A percentile compares a stretch with the other conserved stretches of the same genome.
These are phyloP conservation scores for Prunus salicina DNA, from an alignment of 306 rosid genomes.

Conservation along the genomic window DNA sequence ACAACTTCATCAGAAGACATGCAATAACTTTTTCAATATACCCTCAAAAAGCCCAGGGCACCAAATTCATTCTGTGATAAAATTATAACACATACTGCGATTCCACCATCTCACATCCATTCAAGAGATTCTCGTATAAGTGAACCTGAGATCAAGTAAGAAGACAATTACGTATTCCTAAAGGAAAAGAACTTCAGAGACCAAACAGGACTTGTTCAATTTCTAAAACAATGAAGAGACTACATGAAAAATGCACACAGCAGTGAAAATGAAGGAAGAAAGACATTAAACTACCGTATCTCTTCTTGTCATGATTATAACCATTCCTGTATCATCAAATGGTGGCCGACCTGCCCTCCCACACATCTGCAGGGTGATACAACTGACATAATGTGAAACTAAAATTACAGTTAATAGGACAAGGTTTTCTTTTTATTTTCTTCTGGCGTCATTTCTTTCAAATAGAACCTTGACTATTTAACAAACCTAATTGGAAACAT, in stretches of 20 bases:
- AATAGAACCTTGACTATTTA: not conserved
- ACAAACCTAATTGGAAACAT: not conserved
- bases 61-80: constrained; percentile 16
- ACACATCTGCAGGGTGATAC: constrained; percentile 59
- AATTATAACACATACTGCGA: constrained; percentile 65
- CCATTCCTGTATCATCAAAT: constrained; percentile 95
- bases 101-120: constrained; percentile 94
- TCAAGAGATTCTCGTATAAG: constrained; percentile 87
- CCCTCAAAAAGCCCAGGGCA: constrained; percentile 13
- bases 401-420: not conserved
- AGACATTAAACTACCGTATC: constrained; percentile 62
- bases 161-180: constrained; percentile 15
- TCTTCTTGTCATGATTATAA: constrained; percentile 95
- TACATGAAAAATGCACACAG: constrained; percentile 7
- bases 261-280: constrained; percentile 5
- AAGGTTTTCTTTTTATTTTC: not conserved
- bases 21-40: constrained; percentile 4
- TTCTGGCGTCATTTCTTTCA: constrained; percentile 1
- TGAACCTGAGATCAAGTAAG: constrained; percentile 61
- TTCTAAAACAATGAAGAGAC: not conserved
- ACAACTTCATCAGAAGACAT: constrained; percentile 25
- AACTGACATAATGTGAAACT: not conserved
- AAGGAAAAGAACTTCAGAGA: not conserved
- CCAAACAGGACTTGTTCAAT: not conserved
- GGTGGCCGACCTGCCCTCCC: constrained; percentile 99